Base-by-base conservation (phyloP, 345 rosid species). In the Hypericum perforatum region DNA sequence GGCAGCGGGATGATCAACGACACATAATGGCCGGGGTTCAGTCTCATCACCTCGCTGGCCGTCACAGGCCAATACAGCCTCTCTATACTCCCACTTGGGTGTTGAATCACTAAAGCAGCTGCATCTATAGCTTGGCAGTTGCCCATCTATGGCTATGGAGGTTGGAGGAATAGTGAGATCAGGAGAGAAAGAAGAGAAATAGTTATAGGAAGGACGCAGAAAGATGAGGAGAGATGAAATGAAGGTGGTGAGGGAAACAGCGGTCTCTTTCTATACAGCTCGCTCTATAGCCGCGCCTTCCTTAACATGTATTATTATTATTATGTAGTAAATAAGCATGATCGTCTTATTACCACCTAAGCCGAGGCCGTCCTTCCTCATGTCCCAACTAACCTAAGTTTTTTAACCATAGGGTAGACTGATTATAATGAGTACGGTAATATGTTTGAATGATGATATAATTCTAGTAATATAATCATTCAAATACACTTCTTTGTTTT, bases 101-200 rank as follows among this genome's bases (percentile, higher is more conserved):
- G 97, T 66, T 92, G 97, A 65, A 92, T 70, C 13, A 83, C 97
- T 49, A 92, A 64, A 13, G 94, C 98, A 0, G 97, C 98, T 0
- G 98, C 98, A 56, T 92, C 98, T 39, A 92, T 76, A 47, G 98
- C 88, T 50, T 92, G 98, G 63, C 97, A 92, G 38, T 92, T 92
- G 32, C 98, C 98, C 98, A 85, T 92, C 36, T 62, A n/a, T n/a
- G n/a, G n/a, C 56, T 60, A 7, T 22, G 13, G 12, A 7, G 16
- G 39, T 7, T 9, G 56, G 39, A 22, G 22, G 13, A 38, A 41
- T 16, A 53, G 45, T 7, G 14, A 32, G 43, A 52, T 47, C 11
- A 16, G 56, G 40, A 14, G 37, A 10, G 37, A 7, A n/a, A 37
- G 16, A 36, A 39, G 58, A 36, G 12, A 40, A 12, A 14, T 40